These are phyloP conservation scores for Isabelozyma heimii DNA, from an alignment of 805 yeast genomes.

Conservation along the genomic window DNA sequence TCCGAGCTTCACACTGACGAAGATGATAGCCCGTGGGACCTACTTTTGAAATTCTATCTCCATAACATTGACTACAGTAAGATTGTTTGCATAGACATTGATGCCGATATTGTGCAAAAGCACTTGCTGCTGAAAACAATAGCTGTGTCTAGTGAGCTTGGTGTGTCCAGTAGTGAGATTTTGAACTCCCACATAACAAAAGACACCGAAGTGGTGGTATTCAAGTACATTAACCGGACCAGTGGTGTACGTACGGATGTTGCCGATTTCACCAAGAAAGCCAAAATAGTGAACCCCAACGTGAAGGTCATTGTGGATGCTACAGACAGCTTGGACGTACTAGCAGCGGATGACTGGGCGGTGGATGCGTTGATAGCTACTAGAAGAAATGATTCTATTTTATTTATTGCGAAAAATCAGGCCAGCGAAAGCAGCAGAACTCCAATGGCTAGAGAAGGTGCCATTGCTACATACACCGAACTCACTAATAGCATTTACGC, in stretches of 20 bases:
- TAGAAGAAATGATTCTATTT: neutral
- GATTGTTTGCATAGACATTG: neutral
- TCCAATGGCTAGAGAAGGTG: neutral
- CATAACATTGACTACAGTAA: neutral
- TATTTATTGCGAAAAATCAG: neutral
- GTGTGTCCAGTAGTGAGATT: neutral
- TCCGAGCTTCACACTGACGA: neutral
- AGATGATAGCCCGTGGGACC: neutral
- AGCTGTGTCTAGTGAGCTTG: neutral
- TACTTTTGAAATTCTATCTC: neutral
- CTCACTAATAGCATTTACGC: neutral
- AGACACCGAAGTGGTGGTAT: neutral
- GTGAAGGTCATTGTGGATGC: neutral
- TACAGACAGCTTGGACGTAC: neutral
- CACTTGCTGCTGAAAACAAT: neutral
- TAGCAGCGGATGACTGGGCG: neutral
- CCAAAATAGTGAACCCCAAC: neutral
- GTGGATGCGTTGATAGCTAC: neutral
- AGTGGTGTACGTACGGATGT: neutral
- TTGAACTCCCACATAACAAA: neutral
- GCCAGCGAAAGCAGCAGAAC: neutral
- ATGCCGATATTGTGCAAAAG: neutral
- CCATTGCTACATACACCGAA: neutral
- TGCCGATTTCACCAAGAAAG: neutral
- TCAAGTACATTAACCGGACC: neutral